Percentiles rank a stretch among this genome's conserved stretches.
phyloP scores from a whole-genome alignment of 192 early-diverging fungal species.

The Backusella parvicylindrica region DNA sequence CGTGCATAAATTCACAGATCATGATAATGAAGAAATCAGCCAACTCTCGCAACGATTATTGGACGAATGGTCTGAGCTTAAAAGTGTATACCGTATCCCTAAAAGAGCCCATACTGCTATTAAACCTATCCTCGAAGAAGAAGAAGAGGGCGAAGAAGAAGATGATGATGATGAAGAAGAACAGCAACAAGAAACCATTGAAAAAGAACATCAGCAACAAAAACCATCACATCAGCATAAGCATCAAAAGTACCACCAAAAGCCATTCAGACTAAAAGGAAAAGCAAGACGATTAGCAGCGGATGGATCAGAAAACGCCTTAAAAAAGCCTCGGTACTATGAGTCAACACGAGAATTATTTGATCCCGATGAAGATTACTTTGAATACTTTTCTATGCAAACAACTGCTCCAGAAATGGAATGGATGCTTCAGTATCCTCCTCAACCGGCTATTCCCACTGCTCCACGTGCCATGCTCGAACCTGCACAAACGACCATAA shows the following conservation, averaged over 20 bases:
- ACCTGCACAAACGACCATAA: neutral
- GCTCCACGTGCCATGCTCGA: conserved; percentile 28
- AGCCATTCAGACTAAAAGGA: neutral
- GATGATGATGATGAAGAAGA: neutral
- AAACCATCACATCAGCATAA: neutral
- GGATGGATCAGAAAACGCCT: neutral
- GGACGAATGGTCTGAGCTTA: conserved; percentile 49
- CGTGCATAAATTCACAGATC: conserved; percentile 49
- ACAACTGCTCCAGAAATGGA: conserved; percentile 11
- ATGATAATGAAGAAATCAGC: conserved; percentile 46
- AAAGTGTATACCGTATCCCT: conserved; percentile 54
- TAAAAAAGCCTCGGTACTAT: conserved; percentile 5
- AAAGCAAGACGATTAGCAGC: neutral
- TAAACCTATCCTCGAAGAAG: conserved; percentile 3
- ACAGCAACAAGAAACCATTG: neutral
- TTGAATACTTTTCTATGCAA: conserved; percentile 21
- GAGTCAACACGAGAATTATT: conserved; percentile 26
- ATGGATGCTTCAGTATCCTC: conserved; percentile 6
- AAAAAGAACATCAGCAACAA: neutral
- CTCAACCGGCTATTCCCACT: conserved; percentile 18
- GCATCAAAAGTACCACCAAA: neutral
- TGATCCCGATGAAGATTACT: conserved; percentile 30
- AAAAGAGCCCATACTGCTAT: conserved; percentile 31
- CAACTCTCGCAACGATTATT: conserved; percentile 46
- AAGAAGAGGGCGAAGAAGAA: neutral